Evolutionary conservation across 441 rosid genomes (phyloP).

Genomic region (Dalechampia spathulata): DNA sequence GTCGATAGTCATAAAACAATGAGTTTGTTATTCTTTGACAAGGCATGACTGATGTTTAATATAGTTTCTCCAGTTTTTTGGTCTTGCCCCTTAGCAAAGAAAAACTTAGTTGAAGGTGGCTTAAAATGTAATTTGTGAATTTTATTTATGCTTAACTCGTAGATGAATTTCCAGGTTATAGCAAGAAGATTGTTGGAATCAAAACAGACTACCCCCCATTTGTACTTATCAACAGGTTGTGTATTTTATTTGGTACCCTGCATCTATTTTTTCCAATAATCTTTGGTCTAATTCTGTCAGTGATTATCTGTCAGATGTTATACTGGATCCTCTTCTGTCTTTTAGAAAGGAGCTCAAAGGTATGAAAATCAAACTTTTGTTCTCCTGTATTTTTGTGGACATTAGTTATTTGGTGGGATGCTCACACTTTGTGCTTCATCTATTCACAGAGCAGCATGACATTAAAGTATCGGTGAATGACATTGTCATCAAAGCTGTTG

Average conservation of each 20-base stretch:
- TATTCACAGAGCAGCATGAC: constrained; percentile 69
- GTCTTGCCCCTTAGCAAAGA: not conserved
- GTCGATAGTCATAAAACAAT: too few relatives aligned
- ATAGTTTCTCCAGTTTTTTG: too few relatives aligned
- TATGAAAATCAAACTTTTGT: constrained; percentile 21
- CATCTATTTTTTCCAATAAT: constrained; percentile 13
- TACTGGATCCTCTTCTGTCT: constrained; percentile 88
- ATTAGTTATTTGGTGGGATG: constrained; percentile 16
- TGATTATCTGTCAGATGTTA: constrained; percentile 59
- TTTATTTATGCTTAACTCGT: constrained; percentile 3
- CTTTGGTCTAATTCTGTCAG: constrained; percentile 21
- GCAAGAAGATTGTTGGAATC: constrained; percentile 94
- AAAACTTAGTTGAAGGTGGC: not conserved
- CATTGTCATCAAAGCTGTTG: constrained; percentile 91
- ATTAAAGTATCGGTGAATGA: constrained; percentile 91
- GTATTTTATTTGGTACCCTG: constrained; percentile 9
- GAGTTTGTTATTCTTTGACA: too few relatives aligned
- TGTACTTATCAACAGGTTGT: constrained; percentile 84
- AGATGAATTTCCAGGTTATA: constrained; percentile 48
- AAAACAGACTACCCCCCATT: constrained; percentile 83
- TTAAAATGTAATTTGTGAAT: too few relatives aligned
- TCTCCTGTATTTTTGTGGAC: constrained; percentile 18
- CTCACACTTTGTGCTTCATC: constrained; percentile 21
- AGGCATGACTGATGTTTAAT: too few relatives aligned
- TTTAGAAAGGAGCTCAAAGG: constrained; percentile 93